phyloP scores from a whole-genome alignment of 208 protist species.

The Phytomonas francai region DNA sequence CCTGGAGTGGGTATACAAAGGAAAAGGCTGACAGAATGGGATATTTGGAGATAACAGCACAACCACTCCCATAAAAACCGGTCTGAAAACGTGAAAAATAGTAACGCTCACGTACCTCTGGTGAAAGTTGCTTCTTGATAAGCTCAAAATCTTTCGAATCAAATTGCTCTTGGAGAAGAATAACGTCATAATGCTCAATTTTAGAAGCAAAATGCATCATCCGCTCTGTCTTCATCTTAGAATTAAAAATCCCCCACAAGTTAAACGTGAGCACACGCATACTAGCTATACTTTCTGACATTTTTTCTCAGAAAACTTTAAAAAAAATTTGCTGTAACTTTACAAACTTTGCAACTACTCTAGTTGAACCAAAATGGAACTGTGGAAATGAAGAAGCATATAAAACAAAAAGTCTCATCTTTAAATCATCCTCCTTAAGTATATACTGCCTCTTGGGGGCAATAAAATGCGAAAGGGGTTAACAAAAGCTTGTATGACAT shows the following conservation, averaged over 20 bases:
- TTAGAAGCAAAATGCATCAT: slow-evolving; percentile 77
- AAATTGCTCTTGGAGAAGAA: slow-evolving; percentile 86
- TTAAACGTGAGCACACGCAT: slow-evolving; percentile 80
- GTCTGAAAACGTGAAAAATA: slow-evolving; percentile 74
- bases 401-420: background rate
- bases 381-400: background rate
- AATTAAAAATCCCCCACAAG: slow-evolving; percentile 90
- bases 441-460: background rate
- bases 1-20: slow-evolving; percentile 72
- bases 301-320: background rate
- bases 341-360: background rate
- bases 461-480: background rate
- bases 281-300: slow-evolving; percentile 10
- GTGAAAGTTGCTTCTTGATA: slow-evolving; percentile 34
- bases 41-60: slow-evolving; percentile 78
- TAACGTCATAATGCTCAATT: slow-evolving; percentile 71
- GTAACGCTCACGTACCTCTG: slow-evolving; percentile 30
- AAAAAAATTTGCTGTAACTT: background rate
- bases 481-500: background rate
- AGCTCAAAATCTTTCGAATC: slow-evolving; percentile 58
- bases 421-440: background rate
- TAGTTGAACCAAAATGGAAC: background rate
- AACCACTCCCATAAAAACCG: slow-evolving; percentile 80
- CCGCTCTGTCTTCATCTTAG: slow-evolving; percentile 56
- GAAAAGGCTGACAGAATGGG: slow-evolving; percentile 73